Base-by-base conservation (phyloP, 495 filamentous ascomycete species). In the Penicillium taxi region DNA sequence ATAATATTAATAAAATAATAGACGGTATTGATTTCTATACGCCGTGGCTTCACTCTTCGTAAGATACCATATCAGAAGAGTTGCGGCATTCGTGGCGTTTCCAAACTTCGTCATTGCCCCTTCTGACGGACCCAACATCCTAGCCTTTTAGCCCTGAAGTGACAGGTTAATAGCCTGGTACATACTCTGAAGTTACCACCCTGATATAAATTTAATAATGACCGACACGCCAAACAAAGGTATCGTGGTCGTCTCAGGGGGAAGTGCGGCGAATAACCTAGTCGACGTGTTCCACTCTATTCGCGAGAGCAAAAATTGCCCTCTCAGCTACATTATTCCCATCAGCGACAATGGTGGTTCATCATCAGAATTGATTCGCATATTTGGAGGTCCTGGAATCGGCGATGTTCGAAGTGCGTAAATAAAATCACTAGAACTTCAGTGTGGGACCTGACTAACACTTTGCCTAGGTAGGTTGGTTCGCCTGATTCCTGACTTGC, bases 271-370 rank as follows among this genome's bases (percentile, higher is more conserved):
- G 1, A 96, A 96, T 52, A 94, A 78, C 47, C 73, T 96, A 2
- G 90, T 96, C 9, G 90, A 95, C 55, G 84, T 94, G 9, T 94
- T 96, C 58, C 75, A 77, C 45, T 67, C 69, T 16, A 70, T 96
- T 5, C 70, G 78, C n/a, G 68, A 80, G 42, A 80, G 75, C 56
- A 82, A 81, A 35, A 60, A 73, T 23, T 82, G 82, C 41, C 67
- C 69, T 15, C 69, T 93, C 28, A 85, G 73, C 55, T 90, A 93
- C 50, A 74, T 95, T 39, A 93, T 96, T 35, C 90, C 90, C 11
- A 94, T 96, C 50, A 86, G 81, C 46, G 90, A 96, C 59, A 96
- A 96, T 65, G 90, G 90, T 18, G 90, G 90, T 12, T 87, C 81
- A 21, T 88, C 87, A 1, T 90, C 84, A 5, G 90, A 96, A 64